Percentiles rank a stretch among this genome's conserved stretches.
Conservation (phyloP, 163 green algal species). For the Picocystis sp. region DNA sequence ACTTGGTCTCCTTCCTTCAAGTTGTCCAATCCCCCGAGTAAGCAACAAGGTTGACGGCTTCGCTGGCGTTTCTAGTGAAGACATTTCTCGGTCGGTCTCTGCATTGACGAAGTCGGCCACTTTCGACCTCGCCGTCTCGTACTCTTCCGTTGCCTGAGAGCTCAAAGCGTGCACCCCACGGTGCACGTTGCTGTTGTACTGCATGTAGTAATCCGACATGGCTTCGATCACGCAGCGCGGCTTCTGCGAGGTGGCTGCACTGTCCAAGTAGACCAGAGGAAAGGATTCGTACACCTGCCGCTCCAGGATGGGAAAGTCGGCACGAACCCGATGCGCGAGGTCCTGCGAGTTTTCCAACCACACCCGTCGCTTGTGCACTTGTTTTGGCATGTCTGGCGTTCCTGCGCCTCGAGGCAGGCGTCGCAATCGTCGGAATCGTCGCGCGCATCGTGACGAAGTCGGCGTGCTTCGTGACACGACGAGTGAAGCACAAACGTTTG, state of each 20-base stretch:
- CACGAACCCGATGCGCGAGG: conserved; percentile 23
- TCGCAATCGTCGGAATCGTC: too few relatives aligned
- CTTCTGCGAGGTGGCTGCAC: conserved; percentile 93
- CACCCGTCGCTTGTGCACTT: too few relatives aligned
- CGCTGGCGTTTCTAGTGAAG: conserved; percentile 65
- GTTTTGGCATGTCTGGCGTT: too few relatives aligned
- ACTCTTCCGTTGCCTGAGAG: conserved; percentile 60
- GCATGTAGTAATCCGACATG: conserved; percentile 52
- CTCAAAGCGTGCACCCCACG: conserved; percentile 58
- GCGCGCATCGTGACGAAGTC: too few relatives aligned
- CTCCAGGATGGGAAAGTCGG: conserved; percentile 71
- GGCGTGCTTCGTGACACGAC: too few relatives aligned
- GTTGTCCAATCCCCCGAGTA: conserved; percentile 53
- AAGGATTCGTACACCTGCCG: conserved; percentile 64
- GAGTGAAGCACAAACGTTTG: too few relatives aligned
- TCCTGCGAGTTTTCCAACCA: too few relatives aligned
- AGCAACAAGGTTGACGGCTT: conserved; percentile 78
- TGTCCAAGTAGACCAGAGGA: conserved; percentile 93
- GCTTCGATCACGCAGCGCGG: conserved; percentile 52
- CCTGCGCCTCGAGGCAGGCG: too few relatives aligned
- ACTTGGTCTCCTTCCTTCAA: conserved; percentile 67
- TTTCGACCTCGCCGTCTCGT: conserved; percentile 72
- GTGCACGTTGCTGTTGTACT: conserved; percentile 95
- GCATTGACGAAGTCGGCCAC: conserved; percentile 69
- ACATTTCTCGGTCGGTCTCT: conserved; percentile 47